These are phyloP conservation scores for Starmerella cellae DNA, from an alignment of 805 yeast genomes.

Conservation along the genomic window DNA sequence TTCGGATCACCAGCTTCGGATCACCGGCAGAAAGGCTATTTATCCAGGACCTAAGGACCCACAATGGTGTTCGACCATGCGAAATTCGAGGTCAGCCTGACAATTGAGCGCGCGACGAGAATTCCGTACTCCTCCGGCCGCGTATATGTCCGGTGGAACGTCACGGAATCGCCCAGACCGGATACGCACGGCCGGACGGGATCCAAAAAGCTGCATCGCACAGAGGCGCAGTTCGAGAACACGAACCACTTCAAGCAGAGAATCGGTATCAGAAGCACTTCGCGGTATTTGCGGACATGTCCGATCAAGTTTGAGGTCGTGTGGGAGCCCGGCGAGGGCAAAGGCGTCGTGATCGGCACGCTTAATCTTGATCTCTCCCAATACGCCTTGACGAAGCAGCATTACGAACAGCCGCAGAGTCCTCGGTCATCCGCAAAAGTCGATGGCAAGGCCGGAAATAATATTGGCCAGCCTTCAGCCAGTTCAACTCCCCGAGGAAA, in stretches of 20 bases:
- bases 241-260: slow-evolving; percentile 31
- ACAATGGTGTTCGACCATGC: slow-evolving; percentile 31
- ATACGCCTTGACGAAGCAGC: slow-evolving; percentile 31
- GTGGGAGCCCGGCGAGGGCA: slow-evolving; percentile 31
- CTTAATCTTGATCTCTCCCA: slow-evolving; percentile 60
- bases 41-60: background rate
- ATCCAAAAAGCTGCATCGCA: slow-evolving; percentile 35
- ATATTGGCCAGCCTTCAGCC: background rate
- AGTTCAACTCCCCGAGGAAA: too few relatives aligned
- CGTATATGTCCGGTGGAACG: slow-evolving; percentile 50
- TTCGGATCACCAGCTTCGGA: background rate
- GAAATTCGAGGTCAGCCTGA: slow-evolving; percentile 46
- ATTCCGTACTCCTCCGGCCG: slow-evolving; percentile 67
- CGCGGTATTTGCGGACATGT: slow-evolving; percentile 30
- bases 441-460: background rate
- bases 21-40: background rate
- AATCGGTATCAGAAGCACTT: slow-evolving; percentile 28
- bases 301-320: slow-evolving; percentile 34
- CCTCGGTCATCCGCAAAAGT: background rate
- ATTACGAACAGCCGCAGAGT: background rate
- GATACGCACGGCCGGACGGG: slow-evolving; percentile 37
- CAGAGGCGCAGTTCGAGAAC: slow-evolving; percentile 40
- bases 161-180: slow-evolving; percentile 39
- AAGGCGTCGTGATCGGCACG: slow-evolving; percentile 46
- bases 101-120: slow-evolving; percentile 60